Evolutionary conservation across 2,329 filamentous ascomycete species (phyloP).

Genomic region (Uncinocarpus reesii): DNA sequence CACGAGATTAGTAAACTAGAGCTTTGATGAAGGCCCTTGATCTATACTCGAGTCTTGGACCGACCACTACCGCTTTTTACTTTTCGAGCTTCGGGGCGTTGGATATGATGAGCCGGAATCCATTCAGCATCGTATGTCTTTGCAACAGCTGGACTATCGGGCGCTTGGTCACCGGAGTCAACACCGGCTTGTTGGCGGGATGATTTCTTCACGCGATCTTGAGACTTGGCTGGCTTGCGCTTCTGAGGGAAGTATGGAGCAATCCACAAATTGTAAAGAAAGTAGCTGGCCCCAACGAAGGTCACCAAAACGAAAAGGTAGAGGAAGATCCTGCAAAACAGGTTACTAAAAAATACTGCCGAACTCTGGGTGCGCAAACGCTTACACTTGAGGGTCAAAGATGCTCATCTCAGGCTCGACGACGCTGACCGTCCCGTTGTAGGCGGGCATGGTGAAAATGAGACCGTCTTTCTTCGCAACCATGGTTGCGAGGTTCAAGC

Average conservation of each 20-base stretch:
- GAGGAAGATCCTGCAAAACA: slow-evolving; percentile 69
- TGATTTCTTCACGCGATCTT: slow-evolving; percentile 56
- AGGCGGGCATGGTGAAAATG: slow-evolving; percentile 67
- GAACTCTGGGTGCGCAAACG: slow-evolving; percentile 14
- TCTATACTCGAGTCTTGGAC: slow-evolving; percentile 13
- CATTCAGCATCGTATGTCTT: slow-evolving; percentile 84
- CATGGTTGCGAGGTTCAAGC: slow-evolving; percentile 65
- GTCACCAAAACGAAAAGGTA: slow-evolving; percentile 77
- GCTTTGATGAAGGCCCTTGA: not conserved
- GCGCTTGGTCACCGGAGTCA: slow-evolving; percentile 49
- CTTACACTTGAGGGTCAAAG: slow-evolving; percentile 91
- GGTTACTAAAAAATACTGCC: not conserved
- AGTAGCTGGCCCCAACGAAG: slow-evolving; percentile 76
- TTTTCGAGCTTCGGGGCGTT: slow-evolving; percentile 62
- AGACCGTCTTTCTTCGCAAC: slow-evolving; percentile 56
- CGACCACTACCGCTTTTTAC: slow-evolving; percentile 39
- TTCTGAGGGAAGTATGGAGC: slow-evolving; percentile 88
- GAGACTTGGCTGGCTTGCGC: slow-evolving; percentile 47
- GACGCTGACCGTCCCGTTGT: slow-evolving; percentile 71
- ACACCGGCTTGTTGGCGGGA: slow-evolving; percentile 57
- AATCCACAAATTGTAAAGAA: slow-evolving; percentile 98
- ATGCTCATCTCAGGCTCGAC: slow-evolving; percentile 86
- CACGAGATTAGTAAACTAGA: not conserved
- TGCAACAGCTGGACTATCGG: slow-evolving; percentile 55
- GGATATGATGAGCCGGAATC: slow-evolving; percentile 84